Evolutionary conservation across 1,284 basidiomycete genomes (phyloP), one percentile per base, ranked within the genome.

Genomic region (Sporisorium scitamineum): DNA sequence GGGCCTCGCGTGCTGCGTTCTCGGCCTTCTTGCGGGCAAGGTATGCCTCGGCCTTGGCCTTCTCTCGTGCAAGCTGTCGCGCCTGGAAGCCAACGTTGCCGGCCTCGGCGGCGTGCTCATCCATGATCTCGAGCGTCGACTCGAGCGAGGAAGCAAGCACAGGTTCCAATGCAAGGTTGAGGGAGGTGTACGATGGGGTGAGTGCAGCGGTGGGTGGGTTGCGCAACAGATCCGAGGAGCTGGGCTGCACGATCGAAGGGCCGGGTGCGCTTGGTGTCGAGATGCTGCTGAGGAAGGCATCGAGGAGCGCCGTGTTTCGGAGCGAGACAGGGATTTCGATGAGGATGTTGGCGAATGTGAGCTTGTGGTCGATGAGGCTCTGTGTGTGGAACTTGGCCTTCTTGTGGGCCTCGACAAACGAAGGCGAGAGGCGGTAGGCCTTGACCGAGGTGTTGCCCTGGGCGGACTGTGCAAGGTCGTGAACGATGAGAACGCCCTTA

Each of bases 51-150:
- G 94, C 93, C 71, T 91, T 90, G 42, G 89, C 87, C 84, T 92
- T 92, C 87, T 98, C 96, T 51, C 96, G 90, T 26, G 91, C 92
- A 80, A 97, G 94, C 86, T 97, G 95, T 65, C 96, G 91, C 52
- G 90, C 89, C 82, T 95, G 89, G 89, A 95, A 99, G 54, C 93
- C 94, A 64, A 97, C 90, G 86, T 97, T 97, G 73, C 94, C 84
- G 8, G 81, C 78, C 62, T 85, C 84, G 22, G 79, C 70, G 42
- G 82, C 68, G 69, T 82, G 79, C 57, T 81, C 77, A 61, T 85
- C 84, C 54, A 84, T 68, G 32, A 82, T 72, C 52, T 85, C 84
- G 31, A 85, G 76, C 29, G 83, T 84, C 34, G 80, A 70, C 68
- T 85, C 84, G 54, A 83, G 74, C 48, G 79, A 76, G 2, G 84